Evolutionary conservation across 352 stramenopile species (phyloP).

Genomic region (Discostella stelligera): DNA sequence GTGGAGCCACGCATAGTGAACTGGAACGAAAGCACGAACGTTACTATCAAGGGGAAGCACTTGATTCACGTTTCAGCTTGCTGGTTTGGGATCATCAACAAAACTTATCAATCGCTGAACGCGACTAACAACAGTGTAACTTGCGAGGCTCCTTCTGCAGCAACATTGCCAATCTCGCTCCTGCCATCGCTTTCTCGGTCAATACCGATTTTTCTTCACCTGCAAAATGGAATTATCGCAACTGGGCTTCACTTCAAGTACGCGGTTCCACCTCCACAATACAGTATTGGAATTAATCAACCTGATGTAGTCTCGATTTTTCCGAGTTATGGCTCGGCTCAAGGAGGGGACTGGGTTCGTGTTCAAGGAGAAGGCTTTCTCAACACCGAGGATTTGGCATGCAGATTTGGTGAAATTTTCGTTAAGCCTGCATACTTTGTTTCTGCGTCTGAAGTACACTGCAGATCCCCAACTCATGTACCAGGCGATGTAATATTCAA

Average conservation of each 20-base stretch:
- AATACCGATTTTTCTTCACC: conserved; percentile 40
- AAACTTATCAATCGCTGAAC: conserved; percentile 41
- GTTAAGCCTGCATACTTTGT: conserved; percentile 35
- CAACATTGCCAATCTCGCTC: conserved; percentile 15
- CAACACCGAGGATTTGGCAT: conserved; percentile 49
- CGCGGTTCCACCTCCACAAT: conserved; percentile 3
- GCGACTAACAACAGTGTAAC: conserved; percentile 32
- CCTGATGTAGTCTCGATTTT: conserved; percentile 33
- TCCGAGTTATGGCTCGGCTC: conserved; percentile 41
- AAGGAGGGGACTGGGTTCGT: conserved; percentile 43
- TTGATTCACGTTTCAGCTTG: conserved; percentile 38
- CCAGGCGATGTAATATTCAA: conserved; percentile 41
- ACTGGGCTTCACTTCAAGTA: conserved; percentile 56
- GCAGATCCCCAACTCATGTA: conserved; percentile 45
- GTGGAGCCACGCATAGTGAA: conserved; percentile 41
- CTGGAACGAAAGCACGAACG: conserved; percentile 38
- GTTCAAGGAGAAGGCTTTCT: conserved; percentile 56
- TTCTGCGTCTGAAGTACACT: conserved; percentile 51
- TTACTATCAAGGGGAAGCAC: conserved; percentile 55
- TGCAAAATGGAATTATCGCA: conserved; percentile 52
- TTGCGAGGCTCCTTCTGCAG: conserved; percentile 43
- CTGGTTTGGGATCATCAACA: conserved; percentile 47
- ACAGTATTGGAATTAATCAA: conserved; percentile 20
- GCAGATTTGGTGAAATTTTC: conserved; percentile 43
- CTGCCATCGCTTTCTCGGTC: conserved; percentile 20